Evolutionary conservation across 1,284 basidiomycete species (phyloP).

Genomic region (Puccinia sorghi): DNA sequence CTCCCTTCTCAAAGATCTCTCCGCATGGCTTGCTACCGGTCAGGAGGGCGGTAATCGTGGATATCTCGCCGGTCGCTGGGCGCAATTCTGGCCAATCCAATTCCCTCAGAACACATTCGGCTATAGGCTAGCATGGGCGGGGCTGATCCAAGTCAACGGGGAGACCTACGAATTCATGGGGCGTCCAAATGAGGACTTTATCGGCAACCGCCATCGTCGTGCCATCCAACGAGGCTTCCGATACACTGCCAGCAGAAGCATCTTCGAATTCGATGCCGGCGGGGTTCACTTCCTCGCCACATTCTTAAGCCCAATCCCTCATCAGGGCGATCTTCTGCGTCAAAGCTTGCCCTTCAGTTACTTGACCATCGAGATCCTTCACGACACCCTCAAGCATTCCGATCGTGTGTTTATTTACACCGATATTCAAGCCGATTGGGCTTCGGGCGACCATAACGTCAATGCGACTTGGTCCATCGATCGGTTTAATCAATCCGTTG

Average conservation of each 20-base stretch:
- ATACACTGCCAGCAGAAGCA: slow-evolving; percentile 56
- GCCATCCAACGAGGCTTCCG: slow-evolving; percentile 55
- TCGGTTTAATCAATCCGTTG: slow-evolving; percentile 52
- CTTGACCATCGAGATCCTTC: slow-evolving; percentile 55
- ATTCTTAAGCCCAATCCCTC: slow-evolving; percentile 57
- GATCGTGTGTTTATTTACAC: slow-evolving; percentile 56
- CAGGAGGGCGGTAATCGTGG: slow-evolving; percentile 50
- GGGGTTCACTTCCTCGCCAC: slow-evolving; percentile 56
- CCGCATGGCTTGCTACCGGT: slow-evolving; percentile 52
- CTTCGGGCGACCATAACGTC: slow-evolving; percentile 55
- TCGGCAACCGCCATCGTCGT: slow-evolving; percentile 50
- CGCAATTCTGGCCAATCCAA: slow-evolving; percentile 53
- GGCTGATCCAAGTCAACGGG: slow-evolving; percentile 52
- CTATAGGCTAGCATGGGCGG: slow-evolving; percentile 52
- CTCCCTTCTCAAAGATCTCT: slow-evolving; percentile 51
- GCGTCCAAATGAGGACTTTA: slow-evolving; percentile 41
- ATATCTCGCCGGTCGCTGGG: slow-evolving; percentile 52
- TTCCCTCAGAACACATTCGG: slow-evolving; percentile 43
- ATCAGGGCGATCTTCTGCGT: slow-evolving; percentile 55
- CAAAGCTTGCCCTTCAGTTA: slow-evolving; percentile 57
- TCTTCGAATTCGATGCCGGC: slow-evolving; percentile 56
- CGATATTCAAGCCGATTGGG: slow-evolving; percentile 56
- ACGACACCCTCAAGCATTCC: slow-evolving; percentile 54
- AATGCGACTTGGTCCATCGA: slow-evolving; percentile 50
- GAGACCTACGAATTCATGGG: slow-evolving; percentile 53